phyloP scores from a whole-genome alignment of 2,329 filamentous ascomycete genomes.

The Pseudocercospora musae region DNA sequence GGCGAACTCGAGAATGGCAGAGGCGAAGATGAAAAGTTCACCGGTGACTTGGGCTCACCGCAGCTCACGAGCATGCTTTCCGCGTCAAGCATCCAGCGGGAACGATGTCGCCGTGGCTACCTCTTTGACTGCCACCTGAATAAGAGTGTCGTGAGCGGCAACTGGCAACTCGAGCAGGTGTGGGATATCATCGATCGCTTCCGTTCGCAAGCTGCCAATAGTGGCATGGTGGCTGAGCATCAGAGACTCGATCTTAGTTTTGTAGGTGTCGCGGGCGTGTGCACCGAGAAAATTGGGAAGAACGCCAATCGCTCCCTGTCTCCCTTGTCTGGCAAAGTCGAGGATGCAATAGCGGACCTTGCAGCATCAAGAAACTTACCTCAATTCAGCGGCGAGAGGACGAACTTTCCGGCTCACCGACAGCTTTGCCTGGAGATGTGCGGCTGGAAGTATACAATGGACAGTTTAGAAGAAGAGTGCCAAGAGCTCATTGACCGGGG shows the following conservation, averaged over 20 bases:
- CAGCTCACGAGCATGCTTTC: constrained; percentile 25
- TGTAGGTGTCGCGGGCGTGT: constrained; percentile 69
- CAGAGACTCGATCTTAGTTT: constrained; percentile 69
- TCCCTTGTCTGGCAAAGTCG: constrained; percentile 24
- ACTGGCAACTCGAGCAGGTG: constrained; percentile 71
- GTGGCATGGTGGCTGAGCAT: constrained; percentile 66
- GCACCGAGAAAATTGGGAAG: constrained; percentile 59
- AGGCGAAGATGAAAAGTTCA: constrained; percentile 10
- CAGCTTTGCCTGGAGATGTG: constrained; percentile 74
- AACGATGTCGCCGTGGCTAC: constrained; percentile 57
- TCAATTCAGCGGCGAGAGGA: constrained; percentile 61
- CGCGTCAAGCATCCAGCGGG: constrained; percentile 41
- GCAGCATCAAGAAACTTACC: constrained; percentile 62
- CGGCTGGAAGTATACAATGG: constrained; percentile 62
- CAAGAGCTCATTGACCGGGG: constrained; percentile 51
- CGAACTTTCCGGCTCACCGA: constrained; percentile 65
- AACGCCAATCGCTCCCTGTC: constrained; percentile 26
- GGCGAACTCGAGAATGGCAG: constrained; percentile 7
- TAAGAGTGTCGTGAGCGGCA: constrained; percentile 63
- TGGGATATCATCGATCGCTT: constrained; percentile 73
- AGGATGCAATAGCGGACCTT: constrained; percentile 56
- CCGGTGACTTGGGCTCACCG: constrained; percentile 17
- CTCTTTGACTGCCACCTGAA: constrained; percentile 62
- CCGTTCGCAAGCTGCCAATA: constrained; percentile 61
- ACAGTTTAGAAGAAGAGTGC: constrained; percentile 49